Evolutionary conservation across 768 basidiomycete genomes (phyloP).

Genomic region (Leccinum ochraceum): DNA sequence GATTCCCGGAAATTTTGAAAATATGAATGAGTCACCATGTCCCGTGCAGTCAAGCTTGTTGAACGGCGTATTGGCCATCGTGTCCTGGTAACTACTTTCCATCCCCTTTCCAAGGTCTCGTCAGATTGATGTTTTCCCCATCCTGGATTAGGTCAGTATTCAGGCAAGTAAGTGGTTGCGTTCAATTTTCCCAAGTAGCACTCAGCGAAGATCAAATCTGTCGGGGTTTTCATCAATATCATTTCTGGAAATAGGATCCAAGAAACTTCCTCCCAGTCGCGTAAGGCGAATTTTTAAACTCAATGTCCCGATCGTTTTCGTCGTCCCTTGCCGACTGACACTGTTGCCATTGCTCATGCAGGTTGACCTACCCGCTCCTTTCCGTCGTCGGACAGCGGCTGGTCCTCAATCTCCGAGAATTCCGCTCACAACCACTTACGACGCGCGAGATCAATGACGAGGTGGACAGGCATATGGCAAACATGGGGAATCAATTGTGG

Average conservation of each 20-base stretch:
- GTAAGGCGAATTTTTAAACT: neutral
- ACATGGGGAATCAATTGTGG: neutral
- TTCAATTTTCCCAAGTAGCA: neutral
- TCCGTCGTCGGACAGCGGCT: constrained; percentile 21
- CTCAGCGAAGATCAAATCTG: neutral
- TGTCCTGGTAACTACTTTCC: neutral
- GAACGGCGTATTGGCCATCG: neutral
- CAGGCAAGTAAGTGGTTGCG: neutral
- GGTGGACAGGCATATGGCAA: constrained; percentile 5
- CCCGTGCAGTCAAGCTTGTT: neutral
- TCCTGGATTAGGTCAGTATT: neutral
- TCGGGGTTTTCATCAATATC: neutral
- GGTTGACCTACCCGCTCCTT: constrained; percentile 17
- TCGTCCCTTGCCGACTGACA: neutral
- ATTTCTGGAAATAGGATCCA: constrained; percentile 13
- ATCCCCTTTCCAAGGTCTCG: neutral
- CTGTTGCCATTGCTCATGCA: constrained; percentile 1
- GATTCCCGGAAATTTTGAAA: neutral
- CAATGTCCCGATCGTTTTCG: neutral
- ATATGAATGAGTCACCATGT: neutral
- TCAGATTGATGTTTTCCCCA: neutral
- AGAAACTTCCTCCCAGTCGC: constrained; percentile 8
- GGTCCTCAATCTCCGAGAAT: constrained; percentile 20
- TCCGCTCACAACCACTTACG: constrained; percentile 6
- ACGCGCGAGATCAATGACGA: constrained; percentile 8